A percentile compares a stretch with the other conserved stretches of the same genome.
These are phyloP conservation scores for Helianthus tuberosus DNA, from an alignment of 129 eudicot species.

Conservation along the genomic window DNA sequence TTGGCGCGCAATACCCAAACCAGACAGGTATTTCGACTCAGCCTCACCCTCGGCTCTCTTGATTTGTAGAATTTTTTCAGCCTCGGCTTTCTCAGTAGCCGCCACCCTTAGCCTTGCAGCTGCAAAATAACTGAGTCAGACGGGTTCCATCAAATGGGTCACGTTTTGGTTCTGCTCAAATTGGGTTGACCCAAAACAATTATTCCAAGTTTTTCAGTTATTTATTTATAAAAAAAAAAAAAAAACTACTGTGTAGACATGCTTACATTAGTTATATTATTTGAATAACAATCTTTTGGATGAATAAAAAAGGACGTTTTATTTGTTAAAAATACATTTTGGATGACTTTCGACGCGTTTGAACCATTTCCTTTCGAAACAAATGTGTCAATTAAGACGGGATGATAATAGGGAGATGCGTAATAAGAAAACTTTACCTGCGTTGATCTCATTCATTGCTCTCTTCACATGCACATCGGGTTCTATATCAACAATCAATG, in stretches of 20 bases:
- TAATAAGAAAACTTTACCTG: slow-evolving; percentile 49
- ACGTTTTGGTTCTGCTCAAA: not conserved
- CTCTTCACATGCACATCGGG: slow-evolving; percentile 94
- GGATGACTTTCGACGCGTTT: not conserved
- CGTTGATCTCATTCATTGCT: slow-evolving; percentile 98
- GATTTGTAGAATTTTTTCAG: slow-evolving; percentile 81
- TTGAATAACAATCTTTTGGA: not conserved
- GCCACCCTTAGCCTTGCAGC: slow-evolving; percentile 92
- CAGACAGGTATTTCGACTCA: slow-evolving; percentile 76
- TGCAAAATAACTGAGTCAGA: slow-evolving; percentile 2
- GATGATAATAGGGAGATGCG: not conserved
- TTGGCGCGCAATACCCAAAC: slow-evolving; percentile 90
- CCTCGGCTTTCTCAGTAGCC: slow-evolving; percentile 89
- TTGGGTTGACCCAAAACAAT: not conserved
- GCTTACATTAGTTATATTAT: not conserved
- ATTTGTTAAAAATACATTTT: not conserved
- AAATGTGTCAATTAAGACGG: not conserved
- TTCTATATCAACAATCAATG: slow-evolving; percentile 83
- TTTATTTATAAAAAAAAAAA: no score
- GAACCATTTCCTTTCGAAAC: not conserved
- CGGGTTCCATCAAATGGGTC: not conserved
- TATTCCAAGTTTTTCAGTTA: no score
- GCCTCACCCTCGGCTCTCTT: slow-evolving; percentile 97
- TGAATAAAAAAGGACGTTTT: not conserved
- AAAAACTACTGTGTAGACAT: no score